Conservation (phyloP, 495 filamentous ascomycete species). For the Glonium stellatum region DNA sequence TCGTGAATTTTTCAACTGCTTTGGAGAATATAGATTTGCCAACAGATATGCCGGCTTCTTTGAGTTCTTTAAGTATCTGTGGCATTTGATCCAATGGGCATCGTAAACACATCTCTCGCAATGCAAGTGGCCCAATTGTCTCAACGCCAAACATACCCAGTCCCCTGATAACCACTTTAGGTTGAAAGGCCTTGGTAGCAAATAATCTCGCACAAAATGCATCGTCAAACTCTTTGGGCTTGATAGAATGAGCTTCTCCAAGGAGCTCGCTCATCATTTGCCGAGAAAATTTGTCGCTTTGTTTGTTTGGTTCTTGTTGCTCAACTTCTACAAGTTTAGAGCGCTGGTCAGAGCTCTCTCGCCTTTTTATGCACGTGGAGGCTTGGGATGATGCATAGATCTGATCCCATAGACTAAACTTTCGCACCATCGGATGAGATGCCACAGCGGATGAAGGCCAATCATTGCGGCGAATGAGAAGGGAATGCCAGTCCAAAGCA, state of each 20-base stretch:
- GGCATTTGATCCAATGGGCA: slow-evolving; percentile 49
- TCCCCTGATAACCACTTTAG: slow-evolving; percentile 57
- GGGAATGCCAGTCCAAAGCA: slow-evolving; percentile 55
- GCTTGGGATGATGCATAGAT: neutral
- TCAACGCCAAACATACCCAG: slow-evolving; percentile 59
- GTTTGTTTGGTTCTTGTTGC: neutral
- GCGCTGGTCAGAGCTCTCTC: neutral
- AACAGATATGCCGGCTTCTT: slow-evolving; percentile 51
- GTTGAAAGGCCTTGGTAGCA: slow-evolving; percentile 58
- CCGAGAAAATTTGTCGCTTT: slow-evolving; percentile 24
- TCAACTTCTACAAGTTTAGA: neutral
- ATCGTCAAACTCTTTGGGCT: slow-evolving; percentile 51
- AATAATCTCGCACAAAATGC: slow-evolving; percentile 62
- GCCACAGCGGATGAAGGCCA: slow-evolving; percentile 35
- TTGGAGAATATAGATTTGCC: slow-evolving; percentile 52
- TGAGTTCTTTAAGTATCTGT: slow-evolving; percentile 49
- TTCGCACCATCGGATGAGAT: slow-evolving; percentile 15
- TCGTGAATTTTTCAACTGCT: slow-evolving; percentile 52
- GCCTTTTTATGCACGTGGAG: neutral
- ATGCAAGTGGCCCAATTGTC: slow-evolving; percentile 61
- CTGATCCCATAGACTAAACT: neutral
- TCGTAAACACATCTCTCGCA: slow-evolving; percentile 63
- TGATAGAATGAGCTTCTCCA: slow-evolving; percentile 42
- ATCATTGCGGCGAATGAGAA: slow-evolving; percentile 45
- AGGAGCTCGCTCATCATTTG: slow-evolving; percentile 41